A percentile compares a stretch with the other conserved stretches of the same genome.
These are phyloP conservation scores for Pseudogymnoascus sp. DNA, from an alignment of 2,329 filamentous ascomycete species.

Conservation along the genomic window DNA sequence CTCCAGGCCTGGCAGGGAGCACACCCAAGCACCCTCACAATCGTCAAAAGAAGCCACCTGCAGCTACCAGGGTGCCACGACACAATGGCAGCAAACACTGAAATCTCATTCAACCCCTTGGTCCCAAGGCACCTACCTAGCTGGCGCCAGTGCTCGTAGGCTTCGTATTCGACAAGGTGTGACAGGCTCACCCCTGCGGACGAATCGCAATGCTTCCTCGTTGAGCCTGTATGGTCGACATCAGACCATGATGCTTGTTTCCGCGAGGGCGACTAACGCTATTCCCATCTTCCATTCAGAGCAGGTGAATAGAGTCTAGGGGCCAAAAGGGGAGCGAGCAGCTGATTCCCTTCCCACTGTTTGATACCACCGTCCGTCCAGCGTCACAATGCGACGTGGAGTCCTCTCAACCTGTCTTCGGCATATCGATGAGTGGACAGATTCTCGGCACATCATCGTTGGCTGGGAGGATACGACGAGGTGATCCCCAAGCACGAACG, in stretches of 20 bases:
- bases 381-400: conserved; percentile 2
- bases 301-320: conserved; percentile 1
- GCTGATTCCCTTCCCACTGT: background rate
- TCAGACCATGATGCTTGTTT: conserved; percentile 5
- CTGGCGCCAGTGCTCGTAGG: background rate
- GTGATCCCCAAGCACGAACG: background rate
- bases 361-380: background rate
- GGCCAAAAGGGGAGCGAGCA: background rate
- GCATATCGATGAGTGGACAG: background rate
- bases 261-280: background rate
- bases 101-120: background rate
- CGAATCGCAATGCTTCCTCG: conserved; percentile 4
- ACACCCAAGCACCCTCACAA: background rate
- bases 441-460: background rate
- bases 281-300: background rate
- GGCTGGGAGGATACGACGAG: background rate
- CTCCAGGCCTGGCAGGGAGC: background rate
- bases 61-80: background rate
- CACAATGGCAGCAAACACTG: background rate
- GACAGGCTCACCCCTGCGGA: background rate
- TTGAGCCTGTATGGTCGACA: background rate
- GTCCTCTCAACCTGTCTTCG: background rate
- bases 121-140: background rate
- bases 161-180: background rate
- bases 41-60: conserved; percentile 4